These are phyloP conservation scores for Afroboletus lepidellus DNA, from an alignment of 1,284 basidiomycete genomes.

Conservation along the genomic window DNA sequence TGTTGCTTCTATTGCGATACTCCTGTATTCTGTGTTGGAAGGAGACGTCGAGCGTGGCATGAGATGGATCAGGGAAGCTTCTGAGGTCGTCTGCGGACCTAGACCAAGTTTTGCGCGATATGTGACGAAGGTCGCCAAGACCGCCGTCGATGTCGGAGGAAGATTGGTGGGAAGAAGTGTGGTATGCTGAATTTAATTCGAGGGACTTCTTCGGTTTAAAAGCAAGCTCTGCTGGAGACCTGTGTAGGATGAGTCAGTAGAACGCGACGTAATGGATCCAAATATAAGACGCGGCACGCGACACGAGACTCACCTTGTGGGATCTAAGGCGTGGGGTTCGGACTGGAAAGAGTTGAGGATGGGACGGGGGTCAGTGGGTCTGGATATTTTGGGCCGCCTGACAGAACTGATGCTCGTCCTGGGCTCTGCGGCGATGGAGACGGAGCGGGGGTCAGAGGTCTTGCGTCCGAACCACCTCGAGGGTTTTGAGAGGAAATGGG, in stretches of 20 bases:
- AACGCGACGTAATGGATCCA: conserved; percentile 10
- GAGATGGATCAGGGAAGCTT: conserved; percentile 46
- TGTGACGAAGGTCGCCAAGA: conserved; percentile 64
- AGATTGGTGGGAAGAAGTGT: conserved; percentile 41
- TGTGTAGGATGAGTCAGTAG: conserved; percentile 33
- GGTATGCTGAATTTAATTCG: conserved; percentile 40
- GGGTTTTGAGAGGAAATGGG: conserved; percentile 45
- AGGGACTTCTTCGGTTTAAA: conserved; percentile 48
- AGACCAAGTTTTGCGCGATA: conserved; percentile 73
- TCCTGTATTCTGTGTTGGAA: conserved; percentile 63
- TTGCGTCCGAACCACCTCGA: conserved; percentile 49
- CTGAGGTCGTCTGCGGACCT: conserved; percentile 75
- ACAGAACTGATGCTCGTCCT: conserved; percentile 53
- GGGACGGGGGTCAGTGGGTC: conserved; percentile 75
- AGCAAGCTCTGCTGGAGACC: conserved; percentile 68
- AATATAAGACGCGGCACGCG: conserved; percentile 5
- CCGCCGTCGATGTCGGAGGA: conserved; percentile 36
- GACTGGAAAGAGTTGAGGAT: conserved; percentile 51
- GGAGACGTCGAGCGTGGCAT: conserved; percentile 46
- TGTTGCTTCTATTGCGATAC: conserved; percentile 52
- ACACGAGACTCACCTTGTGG: conserved; percentile 46
- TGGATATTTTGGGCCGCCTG: conserved; percentile 76
- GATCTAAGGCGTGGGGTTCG: conserved; percentile 37
- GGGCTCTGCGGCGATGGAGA: conserved; percentile 39
- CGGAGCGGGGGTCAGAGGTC: conserved; percentile 37